Base-by-base conservation (phyloP, 2,329 filamentous ascomycete genomes). In the Cladosporium sp. region DNA sequence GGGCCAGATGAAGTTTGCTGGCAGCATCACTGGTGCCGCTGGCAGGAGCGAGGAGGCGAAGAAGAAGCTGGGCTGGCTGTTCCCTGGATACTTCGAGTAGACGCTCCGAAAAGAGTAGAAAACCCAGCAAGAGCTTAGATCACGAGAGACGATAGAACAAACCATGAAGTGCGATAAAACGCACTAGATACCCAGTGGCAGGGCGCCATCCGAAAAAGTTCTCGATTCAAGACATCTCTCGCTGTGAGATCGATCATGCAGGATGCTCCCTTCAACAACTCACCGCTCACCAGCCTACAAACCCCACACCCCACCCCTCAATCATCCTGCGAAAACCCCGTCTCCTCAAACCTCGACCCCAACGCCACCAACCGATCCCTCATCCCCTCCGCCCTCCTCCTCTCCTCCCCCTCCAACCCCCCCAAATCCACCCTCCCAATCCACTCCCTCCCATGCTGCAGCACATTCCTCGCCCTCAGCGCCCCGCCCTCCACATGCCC, bases 61-160 rank as follows among this genome's bases (percentile, higher is more conserved):
- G 72, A 81, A 88, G 78, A 92, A 83, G 73, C 74, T 95, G 49
- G 80, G 85, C 64, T 98, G 87, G 77, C 73, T 98, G 54, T 97
- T 95, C 74, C 90, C 91, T 1, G 87, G 85, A 2, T 90, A 91
- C 69, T 89, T 80, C 60, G 70, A 76, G 43, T 77, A 57, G 55
- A n/a, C 13, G 40, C 6, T 9, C 16, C 22, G 40, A 14, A 38
- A 38, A 28, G 35, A 38, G 10, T 11, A 35, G 34, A 35, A 11
- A 35, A 1, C 8, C n/a, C 6, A 10, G 13, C n/a, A 14, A 14
- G n/a, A 14, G n/a, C n/a, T 38, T 14, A 38, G 16, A 35, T 38
- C 16, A 38, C 13, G 35, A 38, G 35, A 38, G 35, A 38, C n/a
- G 35, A 38, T 38, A 14, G n/a, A 38, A 35, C n/a, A 14, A 9